These are phyloP conservation scores for Anisodus tanguticus DNA, from an alignment of 257 asterid species.

Conservation along the genomic window DNA sequence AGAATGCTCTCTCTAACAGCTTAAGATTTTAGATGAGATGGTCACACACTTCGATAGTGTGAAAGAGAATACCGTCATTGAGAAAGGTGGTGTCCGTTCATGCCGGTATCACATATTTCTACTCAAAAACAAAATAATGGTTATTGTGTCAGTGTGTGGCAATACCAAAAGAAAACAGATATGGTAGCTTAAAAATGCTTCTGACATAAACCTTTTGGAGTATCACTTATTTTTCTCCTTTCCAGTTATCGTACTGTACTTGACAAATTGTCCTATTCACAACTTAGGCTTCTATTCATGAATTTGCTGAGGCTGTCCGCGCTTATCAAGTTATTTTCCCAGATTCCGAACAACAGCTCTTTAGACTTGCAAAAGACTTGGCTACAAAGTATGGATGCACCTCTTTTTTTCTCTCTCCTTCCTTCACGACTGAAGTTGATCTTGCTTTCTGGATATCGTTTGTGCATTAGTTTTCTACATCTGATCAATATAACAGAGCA, in stretches of 20 bases:
- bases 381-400: conserved; percentile 61
- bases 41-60: no score
- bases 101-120: conserved; percentile 22
- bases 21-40: no score
- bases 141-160: not conserved
- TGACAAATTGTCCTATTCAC: conserved; percentile 19
- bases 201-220: conserved; percentile 20
- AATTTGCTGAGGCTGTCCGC: conserved; percentile 92
- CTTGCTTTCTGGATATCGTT: conserved; percentile 21
- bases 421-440: conserved; percentile 16
- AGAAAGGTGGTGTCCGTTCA: conserved; percentile 12
- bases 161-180: not conserved
- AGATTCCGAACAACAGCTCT: conserved; percentile 83
- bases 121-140: not conserved
- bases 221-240: conserved; percentile 18
- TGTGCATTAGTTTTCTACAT: not conserved
- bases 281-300: conserved; percentile 81
- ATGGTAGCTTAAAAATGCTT: conserved; percentile 2
- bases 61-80: not conserved
- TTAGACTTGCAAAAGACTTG: conserved; percentile 78
- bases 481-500: conserved; percentile 11
- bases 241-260: not conserved
- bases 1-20: no score
- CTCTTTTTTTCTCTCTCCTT: not conserved
- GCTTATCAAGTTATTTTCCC: conserved; percentile 90